phyloP scores from a whole-genome alignment of 208 protist species.

The Endotrypanum monterogeii region DNA sequence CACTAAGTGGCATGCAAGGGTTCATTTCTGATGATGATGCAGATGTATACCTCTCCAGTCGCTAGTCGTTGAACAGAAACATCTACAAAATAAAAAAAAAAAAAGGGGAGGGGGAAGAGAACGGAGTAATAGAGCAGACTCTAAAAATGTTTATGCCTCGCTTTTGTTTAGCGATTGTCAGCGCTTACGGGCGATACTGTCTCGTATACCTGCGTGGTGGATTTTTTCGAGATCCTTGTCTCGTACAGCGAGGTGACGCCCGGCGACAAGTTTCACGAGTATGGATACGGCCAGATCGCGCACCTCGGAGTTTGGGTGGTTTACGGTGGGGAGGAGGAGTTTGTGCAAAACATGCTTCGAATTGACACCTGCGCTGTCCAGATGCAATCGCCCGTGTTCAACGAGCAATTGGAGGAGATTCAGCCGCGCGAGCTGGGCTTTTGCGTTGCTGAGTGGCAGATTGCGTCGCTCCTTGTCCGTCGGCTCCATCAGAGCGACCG shows the following conservation, averaged over 20 bases:
- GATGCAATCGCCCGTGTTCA: conserved; percentile 18
- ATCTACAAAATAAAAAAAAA: no score
- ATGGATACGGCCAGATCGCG: conserved; percentile 67
- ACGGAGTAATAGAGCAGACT: not conserved
- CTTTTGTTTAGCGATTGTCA: not conserved
- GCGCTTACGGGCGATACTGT: conserved; percentile 33
- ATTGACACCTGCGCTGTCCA: conserved; percentile 11
- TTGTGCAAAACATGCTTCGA: conserved; percentile 46
- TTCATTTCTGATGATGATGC: not conserved
- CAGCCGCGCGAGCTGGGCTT: conserved; percentile 70
- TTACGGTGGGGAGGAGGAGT: conserved; percentile 73
- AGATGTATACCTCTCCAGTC: not conserved
- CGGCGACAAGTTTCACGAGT: conserved; percentile 37
- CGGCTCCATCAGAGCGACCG: conserved; percentile 64
- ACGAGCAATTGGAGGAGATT: conserved; percentile 50
- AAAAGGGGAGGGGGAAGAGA: no score
- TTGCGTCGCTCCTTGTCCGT: conserved; percentile 74
- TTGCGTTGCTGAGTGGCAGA: conserved; percentile 48
- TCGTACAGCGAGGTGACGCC: conserved; percentile 36
- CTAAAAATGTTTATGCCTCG: no score
- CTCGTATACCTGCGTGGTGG: conserved; percentile 63
- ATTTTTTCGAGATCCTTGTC: conserved; percentile 57
- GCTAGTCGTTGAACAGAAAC: not conserved
- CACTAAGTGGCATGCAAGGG: no score
- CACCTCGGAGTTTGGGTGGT: conserved; percentile 79